Conservation (phyloP, 495 filamentous ascomycete species). For the Bathelium albidoporum region DNA sequence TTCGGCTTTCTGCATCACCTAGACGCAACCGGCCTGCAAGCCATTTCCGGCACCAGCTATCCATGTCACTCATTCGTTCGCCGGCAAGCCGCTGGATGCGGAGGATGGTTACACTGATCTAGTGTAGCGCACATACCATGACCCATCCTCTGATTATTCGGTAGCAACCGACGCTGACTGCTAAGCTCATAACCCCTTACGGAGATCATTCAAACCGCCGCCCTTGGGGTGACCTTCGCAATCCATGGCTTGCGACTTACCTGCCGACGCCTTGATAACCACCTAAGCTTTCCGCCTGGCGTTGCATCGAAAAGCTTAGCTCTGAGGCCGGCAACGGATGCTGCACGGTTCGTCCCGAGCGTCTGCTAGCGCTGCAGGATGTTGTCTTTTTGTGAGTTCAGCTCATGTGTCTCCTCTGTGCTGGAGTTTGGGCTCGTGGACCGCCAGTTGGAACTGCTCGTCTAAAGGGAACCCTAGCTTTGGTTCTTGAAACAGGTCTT, state of each 20-base stretch:
- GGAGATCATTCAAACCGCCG: not conserved
- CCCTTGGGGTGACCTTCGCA: not conserved
- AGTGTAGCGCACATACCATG: conserved; percentile 1
- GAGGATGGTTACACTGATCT: not conserved
- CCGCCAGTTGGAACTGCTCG: not conserved
- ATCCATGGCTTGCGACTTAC: not conserved
- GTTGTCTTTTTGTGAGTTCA: not conserved
- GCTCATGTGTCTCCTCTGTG: not conserved
- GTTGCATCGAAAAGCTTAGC: not conserved
- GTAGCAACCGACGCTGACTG: not conserved
- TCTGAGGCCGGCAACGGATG: not conserved
- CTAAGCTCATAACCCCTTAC: not conserved
- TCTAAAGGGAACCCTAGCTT: not conserved
- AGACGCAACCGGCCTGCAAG: conserved; percentile 2
- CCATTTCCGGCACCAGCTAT: not conserved
- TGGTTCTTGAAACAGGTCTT: conserved; percentile 1
- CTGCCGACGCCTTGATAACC: not conserved
- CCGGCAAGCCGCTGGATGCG: not conserved
- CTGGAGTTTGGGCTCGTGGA: not conserved
- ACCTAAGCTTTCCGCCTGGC: not conserved
- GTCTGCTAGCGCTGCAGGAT: not conserved
- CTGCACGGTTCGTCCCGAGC: conserved; percentile 6
- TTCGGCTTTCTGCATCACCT: not conserved
- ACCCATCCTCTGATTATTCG: not conserved
- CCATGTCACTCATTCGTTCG: not conserved